Percentiles rank a stretch among this genome's conserved stretches.
These are phyloP conservation scores for Rossbeevera mucosa DNA, from an alignment of 768 basidiomycete species.

Conservation along the genomic window DNA sequence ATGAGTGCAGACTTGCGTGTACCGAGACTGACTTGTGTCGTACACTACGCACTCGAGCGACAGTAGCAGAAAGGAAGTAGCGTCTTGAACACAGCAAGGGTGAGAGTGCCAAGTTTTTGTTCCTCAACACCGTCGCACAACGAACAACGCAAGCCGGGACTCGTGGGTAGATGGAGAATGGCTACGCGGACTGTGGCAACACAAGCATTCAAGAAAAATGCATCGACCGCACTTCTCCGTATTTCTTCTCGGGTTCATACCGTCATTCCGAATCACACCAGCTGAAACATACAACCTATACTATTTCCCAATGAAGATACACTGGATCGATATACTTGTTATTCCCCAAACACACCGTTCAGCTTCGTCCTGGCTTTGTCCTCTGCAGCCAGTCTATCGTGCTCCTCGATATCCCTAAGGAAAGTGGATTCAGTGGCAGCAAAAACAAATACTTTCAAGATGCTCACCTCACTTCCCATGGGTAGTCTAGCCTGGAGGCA, in stretches of 20 bases:
- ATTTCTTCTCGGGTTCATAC: background rate
- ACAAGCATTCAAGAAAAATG: conserved; percentile 5
- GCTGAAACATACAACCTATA: background rate
- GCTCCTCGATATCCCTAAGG: conserved; percentile 68
- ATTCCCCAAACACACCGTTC: conserved; percentile 1
- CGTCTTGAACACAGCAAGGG: background rate
- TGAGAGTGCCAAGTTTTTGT: conserved; percentile 10
- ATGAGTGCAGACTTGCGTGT: conserved; percentile 21
- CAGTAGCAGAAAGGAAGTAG: background rate
- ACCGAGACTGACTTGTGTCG: conserved; percentile 2
- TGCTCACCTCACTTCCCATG: conserved; percentile 74
- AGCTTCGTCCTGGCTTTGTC: conserved; percentile 30
- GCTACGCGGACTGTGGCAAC: background rate
- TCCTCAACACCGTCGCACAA: background rate
- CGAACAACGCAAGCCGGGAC: background rate
- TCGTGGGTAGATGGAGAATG: background rate
- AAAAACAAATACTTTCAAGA: background rate
- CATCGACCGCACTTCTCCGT: background rate
- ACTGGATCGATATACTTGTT: background rate
- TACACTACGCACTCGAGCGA: conserved; percentile 2
- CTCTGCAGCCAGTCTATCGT: conserved; percentile 55
- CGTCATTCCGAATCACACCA: background rate
- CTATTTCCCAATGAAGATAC: conserved; percentile 3
- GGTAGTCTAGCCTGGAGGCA: conserved; percentile 68
- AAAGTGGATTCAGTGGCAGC: background rate